These are phyloP conservation scores for sunflower (Helianthus annuus) DNA, from an alignment of 129 eudicot species.

Conservation along the genomic window DNA sequence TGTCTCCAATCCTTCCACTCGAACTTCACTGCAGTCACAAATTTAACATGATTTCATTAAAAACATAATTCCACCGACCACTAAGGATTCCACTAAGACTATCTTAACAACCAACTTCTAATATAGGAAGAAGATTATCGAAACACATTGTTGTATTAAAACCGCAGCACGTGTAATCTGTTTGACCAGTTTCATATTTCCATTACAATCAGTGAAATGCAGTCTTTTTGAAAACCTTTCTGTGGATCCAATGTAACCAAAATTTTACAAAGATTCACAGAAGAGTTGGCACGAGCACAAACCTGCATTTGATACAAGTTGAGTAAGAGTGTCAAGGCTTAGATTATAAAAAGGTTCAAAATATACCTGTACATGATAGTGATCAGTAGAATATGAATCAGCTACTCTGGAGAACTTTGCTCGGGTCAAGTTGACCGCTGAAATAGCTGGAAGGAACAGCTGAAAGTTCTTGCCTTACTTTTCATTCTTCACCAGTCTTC, in stretches of 20 bases:
- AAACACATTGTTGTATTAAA: not conserved
- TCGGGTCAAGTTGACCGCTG: too few relatives aligned
- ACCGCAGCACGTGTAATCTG: not conserved
- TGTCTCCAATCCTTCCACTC: conserved; percentile 91
- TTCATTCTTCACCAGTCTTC: too few relatives aligned
- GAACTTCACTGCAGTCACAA: conserved; percentile 66
- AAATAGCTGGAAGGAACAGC: too few relatives aligned
- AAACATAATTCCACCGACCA: not conserved
- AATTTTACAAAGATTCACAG: not conserved
- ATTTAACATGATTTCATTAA: conserved; percentile 3
- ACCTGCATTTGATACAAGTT: not conserved
- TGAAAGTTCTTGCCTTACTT: too few relatives aligned
- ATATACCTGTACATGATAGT: too few relatives aligned
- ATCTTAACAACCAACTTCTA: not conserved
- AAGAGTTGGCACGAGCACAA: not conserved
- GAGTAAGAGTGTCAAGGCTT: too few relatives aligned
- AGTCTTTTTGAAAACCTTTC: not conserved
- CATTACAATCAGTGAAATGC: not conserved
- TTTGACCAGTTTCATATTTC: not conserved
- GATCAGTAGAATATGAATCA: too few relatives aligned
- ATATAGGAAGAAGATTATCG: not conserved
- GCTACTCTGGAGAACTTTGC: too few relatives aligned
- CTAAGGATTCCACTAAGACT: not conserved
- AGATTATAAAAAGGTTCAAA: too few relatives aligned
- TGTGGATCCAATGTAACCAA: not conserved